These are phyloP conservation scores for Pascua sp. DNA, from an alignment of 1,284 basidiomycete genomes.

Conservation along the genomic window DNA sequence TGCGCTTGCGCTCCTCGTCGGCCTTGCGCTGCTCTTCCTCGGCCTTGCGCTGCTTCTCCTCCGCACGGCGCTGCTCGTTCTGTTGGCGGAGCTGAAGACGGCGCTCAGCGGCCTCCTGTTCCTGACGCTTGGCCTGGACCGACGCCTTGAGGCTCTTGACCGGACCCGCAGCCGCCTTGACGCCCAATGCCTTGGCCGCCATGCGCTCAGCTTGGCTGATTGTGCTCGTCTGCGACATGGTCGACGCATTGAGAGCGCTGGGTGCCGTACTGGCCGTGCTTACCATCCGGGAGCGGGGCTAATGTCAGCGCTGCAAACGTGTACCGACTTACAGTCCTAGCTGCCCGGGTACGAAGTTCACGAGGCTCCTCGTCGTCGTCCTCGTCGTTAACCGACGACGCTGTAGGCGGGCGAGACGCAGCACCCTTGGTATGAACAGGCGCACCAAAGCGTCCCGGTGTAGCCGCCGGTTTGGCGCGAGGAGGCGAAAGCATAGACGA, in stretches of 20 bases:
- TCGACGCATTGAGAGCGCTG: background rate
- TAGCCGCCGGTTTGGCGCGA: no score
- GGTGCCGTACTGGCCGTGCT: background rate
- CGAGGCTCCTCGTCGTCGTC: conserved; percentile 3
- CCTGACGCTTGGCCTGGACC: conserved; percentile 74
- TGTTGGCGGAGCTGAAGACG: conserved; percentile 69
- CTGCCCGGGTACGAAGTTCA: no score
- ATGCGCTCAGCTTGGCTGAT: conserved; percentile 39
- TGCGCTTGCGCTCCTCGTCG: conserved; percentile 53
- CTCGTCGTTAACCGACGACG: conserved; percentile 1
- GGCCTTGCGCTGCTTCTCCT: conserved; percentile 66
- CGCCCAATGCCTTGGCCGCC: conserved; percentile 42
- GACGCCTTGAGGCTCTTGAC: conserved; percentile 80
- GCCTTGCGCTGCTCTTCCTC: conserved; percentile 64
- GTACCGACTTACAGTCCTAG: no score
- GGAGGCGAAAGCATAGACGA: no score
- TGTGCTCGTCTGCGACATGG: conserved; percentile 8
- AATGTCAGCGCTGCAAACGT: no score
- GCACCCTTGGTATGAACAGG: no score
- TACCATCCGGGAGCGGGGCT: no score
- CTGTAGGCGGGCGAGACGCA: background rate
- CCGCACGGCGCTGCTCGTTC: conserved; percentile 71
- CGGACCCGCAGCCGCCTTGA: conserved; percentile 46
- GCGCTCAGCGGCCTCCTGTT: conserved; percentile 79
- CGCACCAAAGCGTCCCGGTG: background rate